Evolutionary conservation across 2,329 filamentous ascomycete genomes (phyloP), one percentile per base, ranked within the genome.

Genomic region (Sporothrix dimorphospora): DNA sequence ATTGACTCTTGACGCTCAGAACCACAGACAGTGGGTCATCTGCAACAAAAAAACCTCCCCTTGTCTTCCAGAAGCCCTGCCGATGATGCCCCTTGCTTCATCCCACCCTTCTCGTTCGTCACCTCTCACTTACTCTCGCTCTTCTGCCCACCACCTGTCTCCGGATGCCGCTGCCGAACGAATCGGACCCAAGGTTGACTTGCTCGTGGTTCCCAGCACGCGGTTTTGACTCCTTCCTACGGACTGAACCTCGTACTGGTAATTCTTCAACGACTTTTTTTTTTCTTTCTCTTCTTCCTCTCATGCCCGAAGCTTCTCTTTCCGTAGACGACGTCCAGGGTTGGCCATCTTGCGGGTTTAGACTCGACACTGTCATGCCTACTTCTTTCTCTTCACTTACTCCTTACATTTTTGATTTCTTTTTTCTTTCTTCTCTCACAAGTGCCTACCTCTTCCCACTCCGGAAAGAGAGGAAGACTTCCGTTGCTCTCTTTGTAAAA

Each of bases 91-190:
- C 57, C 57, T 61, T 40, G 34, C 19, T n/a, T 40, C 19, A 40
- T 40, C 19, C 34, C 19, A 40, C 30, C 34, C 8, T 21, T 11
- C 21, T 21, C 14, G 6, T 14, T n/a, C 16, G 27, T 38, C 27
- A n/a, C 30, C 27, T 57, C 14, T 24, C 21, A 27, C 21, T 27
- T 27, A n/a, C 51, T 24, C 21, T 49, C 5, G 30, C 30, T 3
- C 30, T 34, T 34, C 30, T 34, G 30, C 6, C 16, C 7, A 30
- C 38, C 34, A 16, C 14, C 34, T n/a, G 21, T 53, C 47, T 57
- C 49, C 51, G 67, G 67, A 42, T 69, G 38, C 47, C 34, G 30
- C 51, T 55, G 67, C 67, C 67, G 67, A 57, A 57, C 49, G 27
- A 45, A 55, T 55, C 51, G n/a, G 49, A 30, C 34, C 67, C 67